These are phyloP conservation scores for Gloeopeniophorella convolvens DNA, from an alignment of 768 basidiomycete species.

Conservation along the genomic window DNA sequence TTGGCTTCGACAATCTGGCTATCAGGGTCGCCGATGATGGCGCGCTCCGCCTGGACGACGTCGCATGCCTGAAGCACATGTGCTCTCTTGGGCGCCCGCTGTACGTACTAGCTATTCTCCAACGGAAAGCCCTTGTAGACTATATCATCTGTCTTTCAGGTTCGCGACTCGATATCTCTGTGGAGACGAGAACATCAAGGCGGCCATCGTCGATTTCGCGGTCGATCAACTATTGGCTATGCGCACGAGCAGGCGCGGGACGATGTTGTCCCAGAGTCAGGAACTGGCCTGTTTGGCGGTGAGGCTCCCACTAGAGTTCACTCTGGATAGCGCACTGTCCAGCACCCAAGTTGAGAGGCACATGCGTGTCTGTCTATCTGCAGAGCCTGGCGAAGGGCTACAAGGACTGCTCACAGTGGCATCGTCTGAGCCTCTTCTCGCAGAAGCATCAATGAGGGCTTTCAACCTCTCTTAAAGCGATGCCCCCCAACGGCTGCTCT, in stretches of 20 bases:
- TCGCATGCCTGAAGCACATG: constrained; percentile 21
- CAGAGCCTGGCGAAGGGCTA: constrained; percentile 18
- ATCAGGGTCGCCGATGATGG: neutral
- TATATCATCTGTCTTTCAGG: too few species aligned
- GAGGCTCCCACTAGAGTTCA: constrained; percentile 29
- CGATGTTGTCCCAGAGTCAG: neutral
- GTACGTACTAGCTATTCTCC: constrained; percentile 18
- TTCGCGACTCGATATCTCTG: constrained; percentile 18
- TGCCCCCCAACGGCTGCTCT: neutral
- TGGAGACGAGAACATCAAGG: neutral
- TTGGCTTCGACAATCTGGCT: constrained; percentile 26
- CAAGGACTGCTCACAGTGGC: constrained; percentile 22
- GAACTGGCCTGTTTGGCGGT: constrained; percentile 14
- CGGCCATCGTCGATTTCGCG: constrained; percentile 16
- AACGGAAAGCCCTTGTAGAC: neutral
- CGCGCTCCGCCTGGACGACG: constrained; percentile 14
- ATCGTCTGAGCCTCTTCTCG: too few species aligned
- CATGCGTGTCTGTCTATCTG: constrained; percentile 27
- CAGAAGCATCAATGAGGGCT: too few species aligned
- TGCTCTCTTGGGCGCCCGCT: constrained; percentile 23
- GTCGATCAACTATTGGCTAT: constrained; percentile 9
- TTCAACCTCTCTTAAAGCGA: constrained; percentile 25
- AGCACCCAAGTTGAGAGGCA: constrained; percentile 28
- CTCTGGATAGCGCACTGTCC: constrained; percentile 18
- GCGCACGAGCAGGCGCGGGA: neutral